Percentiles rank a stretch among this genome's conserved stretches.
These are phyloP conservation scores for Grigorovia humatica DNA, from an alignment of 805 yeast genomes.

Conservation along the genomic window DNA sequence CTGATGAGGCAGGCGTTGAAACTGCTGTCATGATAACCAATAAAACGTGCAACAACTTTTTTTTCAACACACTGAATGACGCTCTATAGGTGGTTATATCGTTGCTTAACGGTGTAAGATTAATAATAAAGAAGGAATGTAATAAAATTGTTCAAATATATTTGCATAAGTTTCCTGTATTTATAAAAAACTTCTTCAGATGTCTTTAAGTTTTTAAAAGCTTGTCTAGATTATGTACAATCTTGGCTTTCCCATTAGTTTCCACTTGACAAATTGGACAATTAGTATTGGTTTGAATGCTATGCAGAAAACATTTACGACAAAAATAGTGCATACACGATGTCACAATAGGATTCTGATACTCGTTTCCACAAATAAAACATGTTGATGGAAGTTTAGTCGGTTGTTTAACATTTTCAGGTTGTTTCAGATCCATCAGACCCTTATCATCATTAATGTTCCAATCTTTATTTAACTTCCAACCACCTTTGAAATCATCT, in stretches of 20 bases:
- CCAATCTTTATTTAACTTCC: conserved; percentile 66
- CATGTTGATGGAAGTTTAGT: conserved; percentile 48
- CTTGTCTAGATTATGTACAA: conserved; percentile 35
- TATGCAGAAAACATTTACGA: conserved; percentile 43
- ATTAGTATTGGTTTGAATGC: conserved; percentile 32
- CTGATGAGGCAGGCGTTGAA: too few relatives aligned
- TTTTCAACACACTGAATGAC: too few relatives aligned
- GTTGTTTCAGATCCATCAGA: background rate
- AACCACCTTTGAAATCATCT: conserved; percentile 69
- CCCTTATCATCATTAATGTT: conserved; percentile 29
- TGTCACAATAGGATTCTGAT: conserved; percentile 47
- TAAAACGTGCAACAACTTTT: too few relatives aligned
- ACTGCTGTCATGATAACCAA: too few relatives aligned
- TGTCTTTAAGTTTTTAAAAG: conserved; percentile 8
- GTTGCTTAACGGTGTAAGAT: too few relatives aligned
- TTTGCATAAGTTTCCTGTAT: too few relatives aligned
- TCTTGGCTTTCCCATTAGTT: conserved; percentile 49
- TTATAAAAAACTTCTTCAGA: too few relatives aligned
- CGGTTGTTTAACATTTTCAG: background rate
- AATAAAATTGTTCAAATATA: too few relatives aligned
- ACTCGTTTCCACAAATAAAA: conserved; percentile 47
- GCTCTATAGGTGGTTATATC: too few relatives aligned
- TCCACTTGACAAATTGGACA: conserved; percentile 53
- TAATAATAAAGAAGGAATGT: too few relatives aligned
- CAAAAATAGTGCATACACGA: conserved; percentile 58